Evolutionary conservation across 306 rosid genomes (phyloP).

Genomic region (Ziziphus jujuba): DNA sequence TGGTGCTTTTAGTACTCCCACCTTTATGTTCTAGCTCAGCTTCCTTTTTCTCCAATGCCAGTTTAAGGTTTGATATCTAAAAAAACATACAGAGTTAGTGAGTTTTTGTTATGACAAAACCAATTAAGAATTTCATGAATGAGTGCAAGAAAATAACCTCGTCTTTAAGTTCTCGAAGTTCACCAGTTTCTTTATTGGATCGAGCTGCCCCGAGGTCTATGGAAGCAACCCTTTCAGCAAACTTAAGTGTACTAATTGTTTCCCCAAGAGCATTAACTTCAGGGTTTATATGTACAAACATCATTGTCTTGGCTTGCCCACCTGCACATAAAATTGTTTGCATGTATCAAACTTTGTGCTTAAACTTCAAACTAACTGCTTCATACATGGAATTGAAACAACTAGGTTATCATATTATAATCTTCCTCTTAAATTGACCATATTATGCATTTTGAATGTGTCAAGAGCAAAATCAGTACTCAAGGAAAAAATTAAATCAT

Average conservation of each 20-base stretch:
- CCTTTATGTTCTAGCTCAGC: conserved; percentile 73
- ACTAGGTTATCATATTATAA: no score
- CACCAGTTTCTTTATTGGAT: conserved; percentile 84
- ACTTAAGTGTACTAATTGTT: conserved; percentile 94
- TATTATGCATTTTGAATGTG: no score
- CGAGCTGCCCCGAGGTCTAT: conserved; percentile 94
- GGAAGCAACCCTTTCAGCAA: conserved; percentile 95
- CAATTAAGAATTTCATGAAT: conserved; percentile 15
- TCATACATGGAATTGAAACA: no score
- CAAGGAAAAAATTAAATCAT: neutral
- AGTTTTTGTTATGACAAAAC: neutral
- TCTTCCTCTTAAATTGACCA: no score
- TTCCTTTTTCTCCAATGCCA: conserved; percentile 77
- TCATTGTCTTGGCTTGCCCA: conserved; percentile 95
- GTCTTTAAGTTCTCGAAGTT: conserved; percentile 80
- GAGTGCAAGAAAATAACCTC: conserved; percentile 57
- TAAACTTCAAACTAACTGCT: neutral
- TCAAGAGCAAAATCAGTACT: no score
- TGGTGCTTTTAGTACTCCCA: conserved; percentile 42
- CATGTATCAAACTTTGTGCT: neutral
- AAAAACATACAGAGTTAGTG: neutral
- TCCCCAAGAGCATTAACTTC: conserved; percentile 84
- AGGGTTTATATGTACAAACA: conserved; percentile 98
- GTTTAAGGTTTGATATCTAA: conserved; percentile 75
- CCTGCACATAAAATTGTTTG: conserved; percentile 44